phyloP scores from a whole-genome alignment of 2,329 filamentous ascomycete species.

The Endoconidiophora laricicola region DNA sequence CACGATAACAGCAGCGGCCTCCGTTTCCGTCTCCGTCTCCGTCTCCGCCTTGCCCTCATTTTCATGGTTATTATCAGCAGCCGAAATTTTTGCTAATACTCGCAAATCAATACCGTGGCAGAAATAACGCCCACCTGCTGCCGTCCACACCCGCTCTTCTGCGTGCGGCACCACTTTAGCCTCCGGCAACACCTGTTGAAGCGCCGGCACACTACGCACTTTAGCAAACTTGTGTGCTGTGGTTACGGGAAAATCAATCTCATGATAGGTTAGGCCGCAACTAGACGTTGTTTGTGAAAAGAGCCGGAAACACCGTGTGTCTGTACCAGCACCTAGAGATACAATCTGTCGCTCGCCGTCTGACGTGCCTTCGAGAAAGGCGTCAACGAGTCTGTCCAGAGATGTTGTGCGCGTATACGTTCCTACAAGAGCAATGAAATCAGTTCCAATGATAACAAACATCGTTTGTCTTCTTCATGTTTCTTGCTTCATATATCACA shows the following conservation, averaged over 20 bases:
- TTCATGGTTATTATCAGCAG: too few species aligned
- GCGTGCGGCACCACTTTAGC: slow-evolving; percentile 14
- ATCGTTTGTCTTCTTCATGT: neutral
- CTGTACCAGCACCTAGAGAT: slow-evolving; percentile 83
- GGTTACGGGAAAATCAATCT: slow-evolving; percentile 73
- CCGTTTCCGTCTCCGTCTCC: neutral
- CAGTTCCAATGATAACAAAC: neutral
- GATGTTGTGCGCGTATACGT: slow-evolving; percentile 84
- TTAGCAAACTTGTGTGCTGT: slow-evolving; percentile 47
- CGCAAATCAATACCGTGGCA: slow-evolving; percentile 58
- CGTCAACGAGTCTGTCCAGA: slow-evolving; percentile 59
- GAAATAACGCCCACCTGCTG: slow-evolving; percentile 28
- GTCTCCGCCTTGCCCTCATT: too few species aligned
- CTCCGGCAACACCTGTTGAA: slow-evolving; percentile 25
- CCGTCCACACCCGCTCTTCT: slow-evolving; percentile 11
- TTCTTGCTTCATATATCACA: neutral
- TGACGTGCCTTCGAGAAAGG: slow-evolving; percentile 41
- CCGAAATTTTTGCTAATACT: slow-evolving; percentile 23
- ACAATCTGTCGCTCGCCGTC: slow-evolving; percentile 53
- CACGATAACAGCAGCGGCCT: neutral
- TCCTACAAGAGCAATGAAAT: slow-evolving; percentile 30
- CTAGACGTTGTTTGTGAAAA: slow-evolving; percentile 28
- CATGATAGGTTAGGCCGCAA: slow-evolving; percentile 56
- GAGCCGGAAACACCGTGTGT: slow-evolving; percentile 73
- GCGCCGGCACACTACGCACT: slow-evolving; percentile 29